Evolutionary conservation across 148 eudicot species (phyloP).

Genomic region (Rhododendron ferrugineum): DNA sequence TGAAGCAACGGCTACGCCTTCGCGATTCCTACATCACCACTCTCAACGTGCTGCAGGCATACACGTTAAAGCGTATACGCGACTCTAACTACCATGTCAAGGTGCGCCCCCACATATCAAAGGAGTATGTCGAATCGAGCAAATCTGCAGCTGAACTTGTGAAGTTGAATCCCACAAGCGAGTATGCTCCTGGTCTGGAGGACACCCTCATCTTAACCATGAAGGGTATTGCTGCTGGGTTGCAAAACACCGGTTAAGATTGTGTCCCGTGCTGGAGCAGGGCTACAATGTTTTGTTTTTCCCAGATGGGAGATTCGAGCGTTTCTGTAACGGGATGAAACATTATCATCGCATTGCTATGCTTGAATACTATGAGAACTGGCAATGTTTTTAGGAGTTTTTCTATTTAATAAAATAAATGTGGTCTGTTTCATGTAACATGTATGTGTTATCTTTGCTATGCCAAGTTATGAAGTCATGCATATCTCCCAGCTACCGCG

Average conservation of each 20-base stretch:
- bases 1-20: constrained; percentile 79
- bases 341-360: background rate
- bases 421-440: background rate
- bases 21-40: constrained; percentile 93
- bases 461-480: background rate
- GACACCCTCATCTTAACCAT: constrained; percentile 97
- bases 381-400: background rate
- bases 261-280: background rate
- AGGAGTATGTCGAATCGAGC: constrained; percentile 63
- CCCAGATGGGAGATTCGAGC: background rate
- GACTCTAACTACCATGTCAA: constrained; percentile 71
- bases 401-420: background rate
- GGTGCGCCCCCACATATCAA: constrained; percentile 79
- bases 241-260: constrained; percentile 86
- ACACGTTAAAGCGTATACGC: constrained; percentile 84
- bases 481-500: background rate
- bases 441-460: background rate
- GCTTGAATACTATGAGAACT: background rate
- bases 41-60: constrained; percentile 74
- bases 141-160: constrained; percentile 74
- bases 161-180: constrained; percentile 82
- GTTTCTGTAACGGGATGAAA: background rate
- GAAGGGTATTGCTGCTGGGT: constrained; percentile 99
- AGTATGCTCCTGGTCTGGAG: constrained; percentile 94
- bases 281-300: background rate